Conservation (phyloP, 176 grass and related monocot species). For the Aegilops bicornis region DNA sequence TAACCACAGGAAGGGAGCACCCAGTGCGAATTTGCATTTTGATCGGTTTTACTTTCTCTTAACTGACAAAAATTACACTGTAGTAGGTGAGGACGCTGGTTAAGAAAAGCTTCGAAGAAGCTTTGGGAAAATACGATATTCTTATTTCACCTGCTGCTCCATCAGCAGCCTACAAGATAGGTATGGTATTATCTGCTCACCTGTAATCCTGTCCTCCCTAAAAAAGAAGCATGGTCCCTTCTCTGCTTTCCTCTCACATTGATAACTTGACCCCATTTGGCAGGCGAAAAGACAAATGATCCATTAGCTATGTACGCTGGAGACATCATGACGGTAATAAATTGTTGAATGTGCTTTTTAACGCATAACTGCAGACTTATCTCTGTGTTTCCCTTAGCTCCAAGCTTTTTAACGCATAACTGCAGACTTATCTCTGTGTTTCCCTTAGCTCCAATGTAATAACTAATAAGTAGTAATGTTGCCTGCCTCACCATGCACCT, state of each 20-base stretch:
- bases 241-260: constrained; percentile 21
- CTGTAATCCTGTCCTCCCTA: neutral
- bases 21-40: neutral
- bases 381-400: neutral
- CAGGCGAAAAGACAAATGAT: constrained; percentile 96
- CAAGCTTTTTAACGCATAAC: neutral
- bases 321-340: constrained; percentile 97
- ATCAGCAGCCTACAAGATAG: constrained; percentile 95
- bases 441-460: neutral
- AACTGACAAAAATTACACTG: constrained; percentile 15
- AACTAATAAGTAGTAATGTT: neutral
- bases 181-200: constrained; percentile 38
- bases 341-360: neutral
- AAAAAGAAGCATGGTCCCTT: neutral
- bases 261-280: constrained; percentile 7
- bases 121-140: constrained; percentile 72
- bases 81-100: constrained; percentile 96
- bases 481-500: neutral
- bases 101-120: constrained; percentile 86
- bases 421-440: constrained; percentile 4
- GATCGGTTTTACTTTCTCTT: neutral
- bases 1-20: constrained; percentile 38
- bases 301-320: constrained; percentile 94
- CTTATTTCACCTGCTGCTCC: constrained; percentile 90
- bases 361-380: neutral